Conservation (phyloP, 1,284 basidiomycete genomes). For the Agroathelia rolfsii region DNA sequence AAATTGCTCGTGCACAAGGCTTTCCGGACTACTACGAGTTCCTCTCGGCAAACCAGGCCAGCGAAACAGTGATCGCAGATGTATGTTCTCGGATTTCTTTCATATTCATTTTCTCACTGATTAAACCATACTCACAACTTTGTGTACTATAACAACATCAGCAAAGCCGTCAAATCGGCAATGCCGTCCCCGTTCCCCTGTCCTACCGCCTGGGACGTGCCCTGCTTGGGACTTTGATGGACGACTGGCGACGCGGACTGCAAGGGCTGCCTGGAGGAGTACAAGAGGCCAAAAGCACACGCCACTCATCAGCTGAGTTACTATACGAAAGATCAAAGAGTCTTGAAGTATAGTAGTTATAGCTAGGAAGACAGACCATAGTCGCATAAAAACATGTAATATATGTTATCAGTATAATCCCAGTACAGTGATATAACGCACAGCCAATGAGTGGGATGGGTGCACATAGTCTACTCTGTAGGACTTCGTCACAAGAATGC, state of each 20-base stretch:
- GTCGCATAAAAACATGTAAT: no score
- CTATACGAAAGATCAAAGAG: slow-evolving; percentile 4
- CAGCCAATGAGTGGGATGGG: no score
- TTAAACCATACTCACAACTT: slow-evolving; percentile 1
- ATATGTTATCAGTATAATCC: no score
- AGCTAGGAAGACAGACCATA: no score
- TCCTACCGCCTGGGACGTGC: slow-evolving; percentile 52
- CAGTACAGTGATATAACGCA: no score
- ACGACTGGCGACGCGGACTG: no score
- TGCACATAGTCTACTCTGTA: no score
- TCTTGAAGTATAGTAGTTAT: background rate
- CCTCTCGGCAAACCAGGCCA: slow-evolving; percentile 30
- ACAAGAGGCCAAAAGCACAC: no score
- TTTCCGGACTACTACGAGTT: slow-evolving; percentile 62
- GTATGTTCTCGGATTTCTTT: slow-evolving; percentile 38
- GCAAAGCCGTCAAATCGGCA: slow-evolving; percentile 65
- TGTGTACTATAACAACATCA: slow-evolving; percentile 23
- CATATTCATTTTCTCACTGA: no score
- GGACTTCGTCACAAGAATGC: no score
- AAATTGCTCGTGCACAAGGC: slow-evolving; percentile 61
- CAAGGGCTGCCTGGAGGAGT: no score
- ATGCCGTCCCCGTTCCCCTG: slow-evolving; percentile 62
- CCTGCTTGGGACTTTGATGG: slow-evolving; percentile 37
- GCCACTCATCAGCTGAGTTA: no score
- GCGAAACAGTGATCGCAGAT: slow-evolving; percentile 30